A percentile compares a stretch with the other conserved stretches of the same genome.
These are phyloP conservation scores for Ceratocystis colombiana DNA, from an alignment of 2,329 filamentous ascomycete species.

Conservation along the genomic window DNA sequence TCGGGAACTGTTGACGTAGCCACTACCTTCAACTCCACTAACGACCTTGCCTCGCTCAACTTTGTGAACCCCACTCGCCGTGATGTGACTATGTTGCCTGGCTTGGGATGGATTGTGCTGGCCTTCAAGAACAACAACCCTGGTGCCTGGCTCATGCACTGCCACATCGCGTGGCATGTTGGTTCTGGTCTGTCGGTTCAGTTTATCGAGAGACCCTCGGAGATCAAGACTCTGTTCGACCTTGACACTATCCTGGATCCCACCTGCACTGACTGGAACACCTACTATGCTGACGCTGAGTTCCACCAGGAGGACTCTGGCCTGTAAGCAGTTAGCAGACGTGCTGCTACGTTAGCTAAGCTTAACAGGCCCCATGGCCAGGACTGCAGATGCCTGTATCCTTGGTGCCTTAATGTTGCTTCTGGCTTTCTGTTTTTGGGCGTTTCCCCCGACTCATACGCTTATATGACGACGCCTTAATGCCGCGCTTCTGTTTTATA, in stretches of 20 bases:
- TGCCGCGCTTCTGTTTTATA: neutral
- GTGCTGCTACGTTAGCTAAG: neutral
- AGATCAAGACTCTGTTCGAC: constrained; percentile 25
- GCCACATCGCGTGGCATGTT: constrained; percentile 49
- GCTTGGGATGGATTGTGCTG: constrained; percentile 39
- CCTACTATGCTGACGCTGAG: constrained; percentile 24
- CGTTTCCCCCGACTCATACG: neutral
- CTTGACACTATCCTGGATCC: constrained; percentile 24
- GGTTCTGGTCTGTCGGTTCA: constrained; percentile 44
- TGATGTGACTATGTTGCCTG: constrained; percentile 42
- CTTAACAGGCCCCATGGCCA: neutral
- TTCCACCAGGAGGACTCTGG: constrained; percentile 27
- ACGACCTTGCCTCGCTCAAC: constrained; percentile 34
- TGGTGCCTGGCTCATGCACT: constrained; percentile 46
- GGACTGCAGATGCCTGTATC: neutral
- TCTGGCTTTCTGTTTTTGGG: neutral
- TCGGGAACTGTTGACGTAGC: constrained; percentile 25
- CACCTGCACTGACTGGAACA: constrained; percentile 24
- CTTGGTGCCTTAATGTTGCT: neutral
- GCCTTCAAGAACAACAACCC: constrained; percentile 43
- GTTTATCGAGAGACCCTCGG: constrained; percentile 34
- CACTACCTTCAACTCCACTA: constrained; percentile 29
- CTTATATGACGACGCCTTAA: neutral
- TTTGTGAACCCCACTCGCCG: constrained; percentile 43
- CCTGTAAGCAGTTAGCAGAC: constrained; percentile 19